phyloP scores from a whole-genome alignment of 148 eudicot genomes.

The Polygonum maritimum region DNA sequence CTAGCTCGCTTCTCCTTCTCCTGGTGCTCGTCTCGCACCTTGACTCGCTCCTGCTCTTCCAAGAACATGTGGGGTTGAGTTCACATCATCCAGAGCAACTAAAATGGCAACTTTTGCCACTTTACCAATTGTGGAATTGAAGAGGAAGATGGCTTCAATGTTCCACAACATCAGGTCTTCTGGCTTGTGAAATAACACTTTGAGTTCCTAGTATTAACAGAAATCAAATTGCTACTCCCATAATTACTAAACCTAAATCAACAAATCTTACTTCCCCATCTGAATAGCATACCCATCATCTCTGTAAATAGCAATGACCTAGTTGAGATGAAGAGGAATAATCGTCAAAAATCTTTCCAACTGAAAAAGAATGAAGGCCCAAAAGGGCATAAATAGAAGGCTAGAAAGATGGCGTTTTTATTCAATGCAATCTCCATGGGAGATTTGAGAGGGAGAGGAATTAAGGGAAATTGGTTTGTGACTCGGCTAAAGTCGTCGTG shows the following conservation, averaged over 20 bases:
- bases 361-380: neutral
- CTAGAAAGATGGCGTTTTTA: neutral
- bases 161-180: conserved; percentile 40
- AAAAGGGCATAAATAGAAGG: neutral
- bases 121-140: conserved; percentile 41
- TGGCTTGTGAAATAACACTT: conserved; percentile 4
- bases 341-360: neutral
- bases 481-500: no score
- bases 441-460: no score
- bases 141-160: conserved; percentile 42
- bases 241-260: neutral
- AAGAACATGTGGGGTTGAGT: conserved; percentile 40
- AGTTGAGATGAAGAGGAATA: neutral
- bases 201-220: neutral
- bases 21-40: no score
- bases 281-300: no score
- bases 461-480: no score
- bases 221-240: conserved; percentile 9
- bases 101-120: conserved; percentile 50
- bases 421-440: neutral
- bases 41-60: no score
- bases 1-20: no score
- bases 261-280: neutral
- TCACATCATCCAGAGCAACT: conserved; percentile 61
- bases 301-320: neutral